phyloP scores from a whole-genome alignment of 352 stramenopile species.

The Plasmopara muralis region DNA sequence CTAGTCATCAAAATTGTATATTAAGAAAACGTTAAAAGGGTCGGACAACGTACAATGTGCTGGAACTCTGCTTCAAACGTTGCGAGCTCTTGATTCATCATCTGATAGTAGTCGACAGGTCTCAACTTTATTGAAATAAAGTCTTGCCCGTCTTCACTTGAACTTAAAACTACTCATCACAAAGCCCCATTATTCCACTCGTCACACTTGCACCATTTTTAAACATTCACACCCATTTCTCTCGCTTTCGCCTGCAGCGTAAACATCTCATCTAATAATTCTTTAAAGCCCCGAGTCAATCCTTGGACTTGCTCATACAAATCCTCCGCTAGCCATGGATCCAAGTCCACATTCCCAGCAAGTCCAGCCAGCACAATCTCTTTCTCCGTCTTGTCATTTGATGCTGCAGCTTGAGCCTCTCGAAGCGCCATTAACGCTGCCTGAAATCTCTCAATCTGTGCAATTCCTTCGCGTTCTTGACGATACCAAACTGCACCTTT shows the following conservation, averaged over 20 bases:
- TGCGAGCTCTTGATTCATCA: slow-evolving; percentile 55
- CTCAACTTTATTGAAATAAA: slow-evolving; percentile 25
- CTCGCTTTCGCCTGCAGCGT: slow-evolving; percentile 33
- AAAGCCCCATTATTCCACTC: slow-evolving; percentile 1
- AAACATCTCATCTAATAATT: slow-evolving; percentile 60
- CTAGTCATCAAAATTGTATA: background rate
- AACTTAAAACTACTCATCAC: slow-evolving; percentile 11
- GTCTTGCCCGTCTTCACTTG: background rate
- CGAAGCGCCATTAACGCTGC: slow-evolving; percentile 44
- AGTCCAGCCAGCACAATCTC: slow-evolving; percentile 19
- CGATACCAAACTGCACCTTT: slow-evolving; percentile 45
- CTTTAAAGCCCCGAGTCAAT: slow-evolving; percentile 36
- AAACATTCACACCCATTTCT: slow-evolving; percentile 21
- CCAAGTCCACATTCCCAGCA: slow-evolving; percentile 35
- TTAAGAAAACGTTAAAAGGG: background rate
- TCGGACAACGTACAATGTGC: slow-evolving; percentile 48
- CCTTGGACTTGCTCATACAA: slow-evolving; percentile 56
- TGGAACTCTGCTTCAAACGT: slow-evolving; percentile 79
- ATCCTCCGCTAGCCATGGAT: slow-evolving; percentile 64
- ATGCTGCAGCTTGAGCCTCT: slow-evolving; percentile 9
- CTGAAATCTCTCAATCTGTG: slow-evolving; percentile 61
- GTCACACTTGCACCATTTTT: background rate
- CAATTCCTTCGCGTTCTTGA: slow-evolving; percentile 60
- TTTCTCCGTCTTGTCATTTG: slow-evolving; percentile 4
- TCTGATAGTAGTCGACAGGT: slow-evolving; percentile 62